Conservation (phyloP, 352 stramenopile species). For the Phytophthora brassicae region DNA sequence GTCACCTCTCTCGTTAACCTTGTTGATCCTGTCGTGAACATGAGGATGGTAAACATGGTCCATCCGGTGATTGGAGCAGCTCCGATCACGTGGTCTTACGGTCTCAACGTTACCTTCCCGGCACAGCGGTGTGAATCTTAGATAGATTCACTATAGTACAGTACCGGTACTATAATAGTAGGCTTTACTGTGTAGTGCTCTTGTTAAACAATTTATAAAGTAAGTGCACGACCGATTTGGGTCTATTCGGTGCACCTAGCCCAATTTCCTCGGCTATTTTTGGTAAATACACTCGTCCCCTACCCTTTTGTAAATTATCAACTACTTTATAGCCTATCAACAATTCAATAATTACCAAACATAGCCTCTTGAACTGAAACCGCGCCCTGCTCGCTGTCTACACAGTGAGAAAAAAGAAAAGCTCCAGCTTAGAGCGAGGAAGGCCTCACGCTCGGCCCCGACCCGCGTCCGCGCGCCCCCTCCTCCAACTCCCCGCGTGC, state of each 20-base stretch:
- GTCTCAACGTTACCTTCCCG: not conserved
- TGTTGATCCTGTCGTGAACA: conserved; percentile 6
- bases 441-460: conserved; percentile 18
- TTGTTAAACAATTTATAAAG: too few species aligned
- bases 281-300: not conserved
- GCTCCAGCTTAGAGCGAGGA: conserved; percentile 35
- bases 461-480: conserved; percentile 16
- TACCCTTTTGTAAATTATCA: not conserved
- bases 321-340: not conserved
- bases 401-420: conserved; percentile 46
- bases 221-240: too few species aligned
- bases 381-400: conserved; percentile 27
- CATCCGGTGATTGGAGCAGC: conserved; percentile 22
- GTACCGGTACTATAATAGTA: not conserved
- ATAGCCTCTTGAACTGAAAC: conserved; percentile 20
- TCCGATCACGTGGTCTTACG: conserved; percentile 14
- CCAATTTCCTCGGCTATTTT: not conserved
- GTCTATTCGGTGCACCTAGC: too few species aligned
- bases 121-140: too few species aligned
- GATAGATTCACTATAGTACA: too few species aligned
- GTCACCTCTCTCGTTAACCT: not conserved
- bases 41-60: conserved; percentile 17
- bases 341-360: not conserved
- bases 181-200: too few species aligned
- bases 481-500: conserved; percentile 9